Percentiles rank a stretch among this genome's conserved stretches.
Conservation (phyloP, 148 eudicot species). For the Dianthus caryophyllus region DNA sequence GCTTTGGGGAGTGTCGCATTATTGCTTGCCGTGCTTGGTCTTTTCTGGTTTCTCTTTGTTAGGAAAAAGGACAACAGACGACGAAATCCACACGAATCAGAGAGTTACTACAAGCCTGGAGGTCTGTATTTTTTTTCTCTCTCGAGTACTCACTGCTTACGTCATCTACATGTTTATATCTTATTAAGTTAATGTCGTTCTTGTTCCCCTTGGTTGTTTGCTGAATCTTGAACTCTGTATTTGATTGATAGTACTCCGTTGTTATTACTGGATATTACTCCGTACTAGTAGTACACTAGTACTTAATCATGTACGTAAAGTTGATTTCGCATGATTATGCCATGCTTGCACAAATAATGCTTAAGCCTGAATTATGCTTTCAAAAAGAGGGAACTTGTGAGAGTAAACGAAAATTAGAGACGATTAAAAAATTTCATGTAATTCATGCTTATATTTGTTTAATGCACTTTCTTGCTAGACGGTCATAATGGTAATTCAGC, state of each 20-base stretch:
- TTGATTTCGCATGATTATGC: neutral
- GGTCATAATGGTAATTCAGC: conserved; percentile 42
- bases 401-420: neutral
- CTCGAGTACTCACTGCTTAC: too few species aligned
- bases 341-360: neutral
- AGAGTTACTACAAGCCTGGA: conserved; percentile 36
- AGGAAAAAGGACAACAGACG: conserved; percentile 52
- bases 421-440: neutral
- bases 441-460: conserved; percentile 6
- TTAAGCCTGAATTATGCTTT: conserved; percentile 6
- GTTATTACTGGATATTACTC: neutral
- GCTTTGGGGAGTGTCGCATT: conserved; percentile 50
- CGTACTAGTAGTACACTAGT: too few species aligned
- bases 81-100: conserved; percentile 25
- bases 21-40: conserved; percentile 37
- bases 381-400: neutral
- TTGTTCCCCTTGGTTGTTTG: neutral
- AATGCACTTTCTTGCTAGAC: conserved; percentile 31
- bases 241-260: neutral
- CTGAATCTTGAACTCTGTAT: neutral
- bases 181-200: too few species aligned
- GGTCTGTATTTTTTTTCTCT: conserved; percentile 26
- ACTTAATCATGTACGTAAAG: too few species aligned
- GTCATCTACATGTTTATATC: too few species aligned
- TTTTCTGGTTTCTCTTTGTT: conserved; percentile 41